Percentiles rank a stretch among this genome's conserved stretches.
Conservation (phyloP, 768 basidiomycete genomes). For the Cystobasidium ongulense region DNA sequence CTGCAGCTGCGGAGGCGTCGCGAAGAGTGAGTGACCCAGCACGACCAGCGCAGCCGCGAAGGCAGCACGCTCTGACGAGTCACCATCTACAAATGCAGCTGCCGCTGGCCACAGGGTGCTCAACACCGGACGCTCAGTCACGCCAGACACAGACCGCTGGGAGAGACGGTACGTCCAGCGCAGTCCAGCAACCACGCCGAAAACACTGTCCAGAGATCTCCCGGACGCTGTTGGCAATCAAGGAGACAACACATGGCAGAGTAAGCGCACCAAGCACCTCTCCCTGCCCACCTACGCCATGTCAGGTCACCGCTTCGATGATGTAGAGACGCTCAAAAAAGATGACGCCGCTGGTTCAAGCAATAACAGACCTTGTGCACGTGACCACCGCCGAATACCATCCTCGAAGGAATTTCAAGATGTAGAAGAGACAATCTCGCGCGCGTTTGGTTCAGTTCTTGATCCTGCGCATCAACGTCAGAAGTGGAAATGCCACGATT, state of each 20-base stretch:
- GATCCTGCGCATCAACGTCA: constrained; percentile 10
- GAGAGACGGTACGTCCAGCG: background rate
- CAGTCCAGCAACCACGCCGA: constrained; percentile 1
- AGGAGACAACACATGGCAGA: background rate
- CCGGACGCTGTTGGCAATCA: background rate
- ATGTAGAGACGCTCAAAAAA: background rate
- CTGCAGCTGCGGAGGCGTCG: constrained; percentile 4
- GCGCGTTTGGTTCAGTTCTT: constrained; percentile 12
- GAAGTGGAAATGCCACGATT: constrained; percentile 8
- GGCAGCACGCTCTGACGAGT: background rate
- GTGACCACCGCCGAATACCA: background rate
- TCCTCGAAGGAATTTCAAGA: background rate
- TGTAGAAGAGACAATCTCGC: constrained; percentile 13
- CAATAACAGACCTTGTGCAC: background rate
- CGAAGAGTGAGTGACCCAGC: constrained; percentile 3
- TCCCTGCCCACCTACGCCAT: background rate
- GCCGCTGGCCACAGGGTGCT: constrained; percentile 11
- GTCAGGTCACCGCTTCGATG: background rate
- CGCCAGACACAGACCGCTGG: constrained; percentile 25
- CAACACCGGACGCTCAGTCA: constrained; percentile 9
- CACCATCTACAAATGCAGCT: background rate
- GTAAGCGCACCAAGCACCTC: constrained; percentile 1
- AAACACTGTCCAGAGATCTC: background rate
- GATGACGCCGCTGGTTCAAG: background rate
- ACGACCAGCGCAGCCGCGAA: background rate